Base-by-base conservation (phyloP, 1,284 basidiomycete genomes). In the Moesziomyces sp. region DNA sequence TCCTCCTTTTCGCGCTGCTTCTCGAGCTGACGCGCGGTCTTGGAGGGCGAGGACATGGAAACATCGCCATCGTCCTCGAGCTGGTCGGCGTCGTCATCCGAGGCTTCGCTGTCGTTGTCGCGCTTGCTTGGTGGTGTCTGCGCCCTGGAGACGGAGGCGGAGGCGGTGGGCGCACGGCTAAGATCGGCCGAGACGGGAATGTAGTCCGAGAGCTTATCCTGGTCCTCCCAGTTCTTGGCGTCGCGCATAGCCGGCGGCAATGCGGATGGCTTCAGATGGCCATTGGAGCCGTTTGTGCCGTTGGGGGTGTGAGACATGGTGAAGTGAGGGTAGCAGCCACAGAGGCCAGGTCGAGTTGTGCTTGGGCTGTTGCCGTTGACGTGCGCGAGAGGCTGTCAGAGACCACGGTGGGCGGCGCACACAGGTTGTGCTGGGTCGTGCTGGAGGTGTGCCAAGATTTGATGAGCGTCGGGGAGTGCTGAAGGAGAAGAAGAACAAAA, bases 121-220 rank as follows among this genome's bases (percentile, higher is more conserved):
- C 58, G 52, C 48, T 63, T 75, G 54, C 48, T 58, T 45, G 69
- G 59, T 38, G 62, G 65, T 7, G 69, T 69, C 46, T 66, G 61
- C 28, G 64, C 74, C 8, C 70, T 40, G 2, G 73, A 78, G 6
- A 66, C 68, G 18, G 72, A 72, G 13, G 70, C 76, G 9, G 68
- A 75, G 18, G 68, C 75, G 21, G 74, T 74, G 21, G 74, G 74
- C 2, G 74, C 74, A 7, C 76, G 61, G 24, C 65, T 71, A 44
- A 77, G 68, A 23, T 79, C 77, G n/a, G 58, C 76, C 18, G 67
- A 73, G 38, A 49, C 51, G 26, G 80, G 76, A 5, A 80, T 62
- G 47, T 77, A 75, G 56, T 81, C 78, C 48, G 76, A 78, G 38
- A 79, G 68, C 66, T 78, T 78, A 52, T 82, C 77, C 58, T 81